Conservation (phyloP, 2,329 filamentous ascomycete genomes). For the Parascedosporium putredinis region DNA sequence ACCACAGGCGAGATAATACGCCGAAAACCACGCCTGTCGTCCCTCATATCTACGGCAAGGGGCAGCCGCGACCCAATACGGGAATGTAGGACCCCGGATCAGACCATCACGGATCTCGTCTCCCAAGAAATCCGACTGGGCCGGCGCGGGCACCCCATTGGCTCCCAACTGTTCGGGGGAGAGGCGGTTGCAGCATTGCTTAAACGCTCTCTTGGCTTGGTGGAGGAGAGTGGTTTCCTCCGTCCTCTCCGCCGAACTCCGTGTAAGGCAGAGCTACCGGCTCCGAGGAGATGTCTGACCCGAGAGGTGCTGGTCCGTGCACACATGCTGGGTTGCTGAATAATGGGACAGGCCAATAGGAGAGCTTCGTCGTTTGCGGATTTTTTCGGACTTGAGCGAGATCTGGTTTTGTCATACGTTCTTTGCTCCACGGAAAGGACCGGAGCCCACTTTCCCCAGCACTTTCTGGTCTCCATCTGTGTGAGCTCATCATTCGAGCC, state of each 20-base stretch:
- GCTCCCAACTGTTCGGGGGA: too few relatives aligned
- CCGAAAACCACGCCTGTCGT: too few relatives aligned
- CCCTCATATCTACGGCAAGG: too few relatives aligned
- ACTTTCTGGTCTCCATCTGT: not conserved
- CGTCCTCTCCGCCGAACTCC: not conserved
- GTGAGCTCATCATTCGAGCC: not conserved
- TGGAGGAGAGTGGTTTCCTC: not conserved
- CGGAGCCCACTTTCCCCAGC: not conserved
- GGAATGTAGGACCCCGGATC: too few relatives aligned
- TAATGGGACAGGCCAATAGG: not conserved
- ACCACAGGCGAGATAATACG: too few relatives aligned
- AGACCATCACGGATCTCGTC: too few relatives aligned
- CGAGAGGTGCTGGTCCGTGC: not conserved
- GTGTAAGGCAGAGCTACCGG: constrained; percentile 2
- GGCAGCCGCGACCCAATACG: too few relatives aligned
- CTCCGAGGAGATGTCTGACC: not conserved
- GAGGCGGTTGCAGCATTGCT: too few relatives aligned
- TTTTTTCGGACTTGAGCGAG: not conserved
- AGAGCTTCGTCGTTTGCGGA: not conserved
- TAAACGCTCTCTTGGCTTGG: too few relatives aligned
- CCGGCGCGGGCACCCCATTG: too few relatives aligned
- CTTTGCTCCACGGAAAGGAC: not conserved
- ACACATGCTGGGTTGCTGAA: not conserved
- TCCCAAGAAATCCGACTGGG: too few relatives aligned
- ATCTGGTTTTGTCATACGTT: not conserved